phyloP scores from a whole-genome alignment of 768 basidiomycete species.

The Coprinopsis cinerea region DNA sequence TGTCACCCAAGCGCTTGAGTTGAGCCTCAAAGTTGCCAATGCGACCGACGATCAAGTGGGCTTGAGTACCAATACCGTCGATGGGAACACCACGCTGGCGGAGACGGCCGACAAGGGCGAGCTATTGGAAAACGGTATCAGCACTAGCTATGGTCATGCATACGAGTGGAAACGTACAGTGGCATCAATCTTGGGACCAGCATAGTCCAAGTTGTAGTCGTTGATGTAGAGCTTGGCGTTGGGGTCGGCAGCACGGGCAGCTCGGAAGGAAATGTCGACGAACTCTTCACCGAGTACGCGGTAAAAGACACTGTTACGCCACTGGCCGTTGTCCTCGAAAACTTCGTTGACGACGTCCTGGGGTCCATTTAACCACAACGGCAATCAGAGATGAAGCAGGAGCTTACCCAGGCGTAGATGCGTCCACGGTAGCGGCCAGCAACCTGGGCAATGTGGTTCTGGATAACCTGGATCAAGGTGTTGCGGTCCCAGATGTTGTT shows the following conservation, averaged over 20 bases:
- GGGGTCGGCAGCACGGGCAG: constrained; percentile 38
- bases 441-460: constrained; percentile 34
- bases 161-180: background rate
- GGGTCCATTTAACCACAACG: background rate
- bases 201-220: constrained; percentile 41
- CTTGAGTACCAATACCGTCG: constrained; percentile 57
- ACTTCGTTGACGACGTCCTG: constrained; percentile 27
- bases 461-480: constrained; percentile 27
- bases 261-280: constrained; percentile 38
- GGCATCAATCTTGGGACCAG: constrained; percentile 9
- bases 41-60: constrained; percentile 54
- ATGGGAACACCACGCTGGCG: constrained; percentile 43
- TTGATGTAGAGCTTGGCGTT: constrained; percentile 38
- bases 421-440: constrained; percentile 33
- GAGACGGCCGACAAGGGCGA: constrained; percentile 43
- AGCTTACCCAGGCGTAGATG: constrained; percentile 21
- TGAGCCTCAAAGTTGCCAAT: constrained; percentile 45
- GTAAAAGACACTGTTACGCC: constrained; percentile 33
- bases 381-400: constrained; percentile 19
- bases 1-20: constrained; percentile 46
- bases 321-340: constrained; percentile 37
- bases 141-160: background rate
- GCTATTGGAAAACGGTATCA: constrained; percentile 4
- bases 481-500: constrained; percentile 21
- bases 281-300: constrained; percentile 37